Evolutionary conservation across 225 moss, liverwort and hornwort species (phyloP), one percentile per base, ranked within the genome.

Genomic region (Anthoceros angustus): DNA sequence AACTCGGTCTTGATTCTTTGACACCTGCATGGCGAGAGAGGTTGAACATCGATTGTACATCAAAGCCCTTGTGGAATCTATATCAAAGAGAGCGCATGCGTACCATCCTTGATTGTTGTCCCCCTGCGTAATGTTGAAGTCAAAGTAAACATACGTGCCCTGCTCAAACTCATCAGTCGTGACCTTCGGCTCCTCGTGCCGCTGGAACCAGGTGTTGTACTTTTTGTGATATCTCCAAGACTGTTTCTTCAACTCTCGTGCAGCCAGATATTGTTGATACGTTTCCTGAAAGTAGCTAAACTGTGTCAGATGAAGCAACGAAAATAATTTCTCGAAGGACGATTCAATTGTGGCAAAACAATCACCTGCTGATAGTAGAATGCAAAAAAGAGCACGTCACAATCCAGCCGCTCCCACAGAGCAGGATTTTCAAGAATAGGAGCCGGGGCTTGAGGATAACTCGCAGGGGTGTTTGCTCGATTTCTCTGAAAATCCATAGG

Each of bases 151-250:
- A 63, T 95, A 95, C 43, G 94, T 95, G 70, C 94, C 94, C 65
- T 91, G 92, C 73, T 95, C 90, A 39, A 70, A 95, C 69, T 90
- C 94, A 68, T 91, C 94, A 55, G 88, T 95, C 62, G 94, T 95
- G 66, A 90, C 82, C 79, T 95, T 95, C 40, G 90, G 94, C 75
- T 95, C 94, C 79, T 95, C 85, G 46, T 95, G 94, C 67, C 94
- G 86, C 69, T 95, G 94, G 66, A 95, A 95, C 94, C 94, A 95
- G 10, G 90, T 91, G 71, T 85, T 85, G 66, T 95, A 95, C 67
- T 95, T 95, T 68, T 95, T 95, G 41, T 95, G 94, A 66, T 95
- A 95, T 61, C 94, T 84, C 90, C 94, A 95, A 25, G 94, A 95
- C 50, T 95, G 94, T 48, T 88, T 95, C 72, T 91, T 95, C 77